Evolutionary conservation across 192 early-diverging fungal genomes (phyloP), one percentile per base, ranked within the genome.

Genomic region (Coemansia sp.): DNA sequence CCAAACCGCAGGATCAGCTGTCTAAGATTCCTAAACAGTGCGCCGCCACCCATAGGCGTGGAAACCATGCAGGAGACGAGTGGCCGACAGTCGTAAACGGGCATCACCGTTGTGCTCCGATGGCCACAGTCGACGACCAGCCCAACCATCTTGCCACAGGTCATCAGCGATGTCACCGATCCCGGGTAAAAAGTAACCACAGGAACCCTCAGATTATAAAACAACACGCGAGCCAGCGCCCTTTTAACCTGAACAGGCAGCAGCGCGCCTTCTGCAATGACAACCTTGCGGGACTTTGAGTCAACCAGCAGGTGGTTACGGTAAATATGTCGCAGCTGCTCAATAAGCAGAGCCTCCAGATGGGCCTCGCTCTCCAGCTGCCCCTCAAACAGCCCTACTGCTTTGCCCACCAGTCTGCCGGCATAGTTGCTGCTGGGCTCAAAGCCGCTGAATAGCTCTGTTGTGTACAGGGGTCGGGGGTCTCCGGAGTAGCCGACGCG

Each of bases 401-500:
- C 14, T 19, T 19, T 19, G 30, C 55, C 61, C 9, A 22, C 25
- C 11, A 51, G 47, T 25, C 62, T 36, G 4, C 51, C 47, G 34
- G 57, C 10, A 34, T 56, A 36, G 30, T 54, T 71, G 58, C 65
- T 49, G 36, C 62, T 6, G 29, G 20, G 39, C 9, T 18, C 36
- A 19, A 65, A 52, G 28, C 58, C 64, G 54, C 69, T 77, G 74
- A 62, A 78, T 32, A 88, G 75, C 27, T 86, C 72, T n/a, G 87
- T 64, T 30, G 79, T 78, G 70, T 89, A 84, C 27, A 92, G 78
- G 6, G 94, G 94, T 25, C 82, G 73, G 4, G 87, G 64, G 72
- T 96, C 94, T 22, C 91, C 91, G 4, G 90, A 91, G 73, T 93
- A 90, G 0, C 94, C 94, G 61, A 87, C 91, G 19, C 91, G 91